Evolutionary conservation across 108 stramenopile species (phyloP).

Genomic region (Cyclotella sp.): DNA sequence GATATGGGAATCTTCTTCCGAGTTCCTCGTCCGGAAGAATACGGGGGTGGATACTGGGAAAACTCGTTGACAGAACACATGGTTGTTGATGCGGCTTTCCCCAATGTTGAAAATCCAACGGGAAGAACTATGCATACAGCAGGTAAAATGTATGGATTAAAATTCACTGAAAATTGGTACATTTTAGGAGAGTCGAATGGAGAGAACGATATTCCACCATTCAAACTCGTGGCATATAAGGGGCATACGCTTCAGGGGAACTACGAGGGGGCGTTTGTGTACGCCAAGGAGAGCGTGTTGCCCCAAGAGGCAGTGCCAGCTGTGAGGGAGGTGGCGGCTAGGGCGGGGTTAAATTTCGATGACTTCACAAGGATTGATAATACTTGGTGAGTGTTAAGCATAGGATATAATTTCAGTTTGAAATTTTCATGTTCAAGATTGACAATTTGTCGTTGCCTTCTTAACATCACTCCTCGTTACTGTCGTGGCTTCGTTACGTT

Average conservation of each 20-base stretch:
- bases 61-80: slow-evolving; percentile 88
- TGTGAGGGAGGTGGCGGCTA: slow-evolving; percentile 78
- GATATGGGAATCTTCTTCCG: slow-evolving; percentile 92
- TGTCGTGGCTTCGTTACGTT: neutral
- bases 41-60: slow-evolving; percentile 91
- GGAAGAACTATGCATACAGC: slow-evolving; percentile 84
- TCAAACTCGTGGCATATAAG: slow-evolving; percentile 92
- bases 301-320: slow-evolving; percentile 79
- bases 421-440: neutral
- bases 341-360: slow-evolving; percentile 78
- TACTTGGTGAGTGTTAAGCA: slow-evolving; percentile 52
- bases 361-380: slow-evolving; percentile 80
- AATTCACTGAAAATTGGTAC: slow-evolving; percentile 95
- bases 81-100: slow-evolving; percentile 69
- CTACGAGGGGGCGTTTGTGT: slow-evolving; percentile 96
- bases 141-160: slow-evolving; percentile 94
- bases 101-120: slow-evolving; percentile 45
- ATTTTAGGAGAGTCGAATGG: slow-evolving; percentile 84
- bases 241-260: slow-evolving; percentile 96
- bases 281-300: slow-evolving; percentile 80
- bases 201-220: slow-evolving; percentile 70
- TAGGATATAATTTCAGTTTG: neutral
- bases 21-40: slow-evolving; percentile 74
- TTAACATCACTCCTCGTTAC: neutral
- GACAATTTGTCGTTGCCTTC: neutral